phyloP scores from a whole-genome alignment of 2,329 filamentous ascomycete genomes.

The Sphaerulina musiva region DNA sequence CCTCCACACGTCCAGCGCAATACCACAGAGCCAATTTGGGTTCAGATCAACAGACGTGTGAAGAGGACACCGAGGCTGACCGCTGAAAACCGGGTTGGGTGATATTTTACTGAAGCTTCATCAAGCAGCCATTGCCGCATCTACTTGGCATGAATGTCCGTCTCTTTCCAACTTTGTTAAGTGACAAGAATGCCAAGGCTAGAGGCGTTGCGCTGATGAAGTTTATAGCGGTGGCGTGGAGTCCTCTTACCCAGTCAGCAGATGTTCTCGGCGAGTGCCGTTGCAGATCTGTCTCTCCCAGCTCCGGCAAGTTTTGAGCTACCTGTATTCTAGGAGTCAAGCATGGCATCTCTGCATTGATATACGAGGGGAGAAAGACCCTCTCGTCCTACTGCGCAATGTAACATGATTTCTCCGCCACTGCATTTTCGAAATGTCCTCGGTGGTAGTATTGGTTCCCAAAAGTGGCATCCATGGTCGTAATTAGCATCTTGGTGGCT shows the following conservation, averaged over 20 bases:
- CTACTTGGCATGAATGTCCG: slow-evolving; percentile 10
- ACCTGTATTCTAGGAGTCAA: not conserved
- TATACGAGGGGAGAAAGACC: too few relatives aligned
- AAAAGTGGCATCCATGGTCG: too few relatives aligned
- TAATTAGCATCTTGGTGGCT: too few relatives aligned
- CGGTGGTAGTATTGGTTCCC: not conserved
- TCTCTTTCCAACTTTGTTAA: slow-evolving; percentile 9
- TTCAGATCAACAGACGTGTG: not conserved
- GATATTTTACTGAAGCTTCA: not conserved
- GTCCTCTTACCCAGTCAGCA: not conserved
- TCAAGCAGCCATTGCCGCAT: not conserved
- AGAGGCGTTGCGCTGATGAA: slow-evolving; percentile 4
- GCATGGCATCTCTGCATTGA: too few relatives aligned
- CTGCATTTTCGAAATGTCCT: not conserved
- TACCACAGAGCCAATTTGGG: not conserved
- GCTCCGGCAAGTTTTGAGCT: slow-evolving; percentile 8
- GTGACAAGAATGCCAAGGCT: slow-evolving; percentile 14
- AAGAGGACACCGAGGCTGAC: not conserved
- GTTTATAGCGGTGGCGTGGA: not conserved
- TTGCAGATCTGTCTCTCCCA: slow-evolving; percentile 3
- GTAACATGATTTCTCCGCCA: not conserved
- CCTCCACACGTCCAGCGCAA: slow-evolving; percentile 1
- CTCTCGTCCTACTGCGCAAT: not conserved
- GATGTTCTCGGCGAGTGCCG: not conserved
- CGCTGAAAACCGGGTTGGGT: not conserved